Evolutionary conservation across 2,329 filamentous ascomycete species (phyloP), one percentile per base, ranked within the genome.

Genomic region (Botryotinia globosa): DNA sequence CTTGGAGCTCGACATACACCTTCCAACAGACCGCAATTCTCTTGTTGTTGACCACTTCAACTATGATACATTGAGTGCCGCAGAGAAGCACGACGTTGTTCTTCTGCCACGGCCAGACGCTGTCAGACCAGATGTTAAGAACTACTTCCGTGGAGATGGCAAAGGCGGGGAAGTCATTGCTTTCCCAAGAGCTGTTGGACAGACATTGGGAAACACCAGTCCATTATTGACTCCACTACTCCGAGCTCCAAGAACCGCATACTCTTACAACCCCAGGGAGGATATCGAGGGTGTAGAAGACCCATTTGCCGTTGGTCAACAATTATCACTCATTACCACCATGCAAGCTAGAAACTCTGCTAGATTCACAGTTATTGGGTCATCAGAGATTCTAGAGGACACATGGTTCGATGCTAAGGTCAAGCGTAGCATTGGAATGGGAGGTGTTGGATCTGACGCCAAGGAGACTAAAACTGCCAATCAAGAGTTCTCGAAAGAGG

Each of bases 1-100:
- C 69, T 85, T 92, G 79, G 94, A 98, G 83, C 87, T 98, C 81
- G 95, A 98, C 81, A 92, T 99, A 80, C 86, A 90, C 77, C 88
- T 98, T n/a, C 93, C 96, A 56, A 84, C 89, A 51, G 95, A 97
- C 83, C 93, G 94, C 79, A 93, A 91, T 72, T 90, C 93, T 73
- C 85, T 95, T 73, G 91, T 97, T 9, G 91, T 98, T 74, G 96
- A 98, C 83, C 96, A 99, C 85, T 98, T 98, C 89, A 92, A 93
- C 85, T 96, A 96, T 84, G 95, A 98, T 80, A 86, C 87, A 72
- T 78, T 88, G 45, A 93, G 91, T 58, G 91, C 95, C 7, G 80
- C 90, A 67, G 94, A 98, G 76, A 88, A 90, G 80, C 96, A 99
- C 83, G 94, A 98, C 83, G 92, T 97, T 44, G 86, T 99, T 62